These are phyloP conservation scores for Pycnococcus provasolii DNA, from an alignment of 139 green algal genomes.

Conservation along the genomic window DNA sequence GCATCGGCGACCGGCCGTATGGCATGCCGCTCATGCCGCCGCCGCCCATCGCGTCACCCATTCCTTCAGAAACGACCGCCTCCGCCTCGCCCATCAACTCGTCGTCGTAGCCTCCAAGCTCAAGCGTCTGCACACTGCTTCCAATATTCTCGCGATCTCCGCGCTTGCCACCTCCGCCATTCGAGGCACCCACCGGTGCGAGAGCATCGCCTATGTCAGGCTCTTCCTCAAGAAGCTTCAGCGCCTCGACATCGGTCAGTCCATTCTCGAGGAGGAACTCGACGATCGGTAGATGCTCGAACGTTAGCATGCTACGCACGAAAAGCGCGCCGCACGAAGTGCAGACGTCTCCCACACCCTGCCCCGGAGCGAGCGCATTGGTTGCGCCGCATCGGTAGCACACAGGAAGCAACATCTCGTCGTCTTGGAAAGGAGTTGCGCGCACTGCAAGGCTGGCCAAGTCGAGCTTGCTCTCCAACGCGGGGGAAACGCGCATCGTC, in stretches of 20 bases:
- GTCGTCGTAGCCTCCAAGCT: no score
- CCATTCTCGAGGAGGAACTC: constrained; percentile 59
- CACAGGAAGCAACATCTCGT: constrained; percentile 56
- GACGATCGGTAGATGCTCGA: constrained; percentile 65
- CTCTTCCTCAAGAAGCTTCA: constrained; percentile 17
- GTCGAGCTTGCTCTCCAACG: constrained; percentile 49
- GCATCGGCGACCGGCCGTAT: no score
- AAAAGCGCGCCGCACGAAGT: constrained; percentile 54
- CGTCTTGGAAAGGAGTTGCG: constrained; percentile 46
- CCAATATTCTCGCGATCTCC: no score
- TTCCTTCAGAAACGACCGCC: no score
- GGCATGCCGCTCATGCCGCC: no score
- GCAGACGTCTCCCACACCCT: constrained; percentile 51
- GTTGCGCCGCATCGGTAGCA: constrained; percentile 61
- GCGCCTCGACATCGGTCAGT: constrained; percentile 49
- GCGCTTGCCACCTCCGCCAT: no score
- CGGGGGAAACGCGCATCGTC: constrained; percentile 40
- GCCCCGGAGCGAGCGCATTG: constrained; percentile 50
- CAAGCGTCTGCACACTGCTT: no score
- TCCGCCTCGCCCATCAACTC: no score
- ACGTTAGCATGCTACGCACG: constrained; percentile 66
- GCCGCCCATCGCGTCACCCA: no score
- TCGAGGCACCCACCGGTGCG: constrained; percentile 9
- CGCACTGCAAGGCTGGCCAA: constrained; percentile 38
- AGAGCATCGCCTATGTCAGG: constrained; percentile 18